Conservation (phyloP, 2,329 filamentous ascomycete species). For the Aspergillus sp. region DNA sequence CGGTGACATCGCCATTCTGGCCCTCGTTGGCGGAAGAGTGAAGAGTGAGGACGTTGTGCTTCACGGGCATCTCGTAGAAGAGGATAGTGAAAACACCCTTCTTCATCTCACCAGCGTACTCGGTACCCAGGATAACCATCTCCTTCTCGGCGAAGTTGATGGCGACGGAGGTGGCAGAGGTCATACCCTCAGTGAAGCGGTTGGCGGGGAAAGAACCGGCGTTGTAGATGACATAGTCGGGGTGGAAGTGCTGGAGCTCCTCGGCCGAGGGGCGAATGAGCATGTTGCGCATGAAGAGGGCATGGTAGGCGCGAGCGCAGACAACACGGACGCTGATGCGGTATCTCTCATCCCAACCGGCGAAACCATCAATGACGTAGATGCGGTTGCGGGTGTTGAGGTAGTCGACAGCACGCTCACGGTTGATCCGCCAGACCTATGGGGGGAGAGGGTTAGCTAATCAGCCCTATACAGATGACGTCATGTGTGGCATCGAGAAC, state of each 20-base stretch:
- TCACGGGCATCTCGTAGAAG: conserved; percentile 99
- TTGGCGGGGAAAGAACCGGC: conserved; percentile 98
- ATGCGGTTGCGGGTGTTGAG: conserved; percentile 98
- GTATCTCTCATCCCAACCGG: conserved; percentile 98
- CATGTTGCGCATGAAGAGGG: conserved; percentile 99
- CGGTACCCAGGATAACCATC: conserved; percentile 99
- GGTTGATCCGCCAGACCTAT: conserved; percentile 99
- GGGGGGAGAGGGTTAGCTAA: conserved; percentile 16
- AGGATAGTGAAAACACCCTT: conserved; percentile 98
- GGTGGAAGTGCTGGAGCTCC: conserved; percentile 96
- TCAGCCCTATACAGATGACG: conserved; percentile 23
- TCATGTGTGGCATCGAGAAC: conserved; percentile 20
- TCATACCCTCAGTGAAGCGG: conserved; percentile 97
- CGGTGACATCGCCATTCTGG: conserved; percentile 87
- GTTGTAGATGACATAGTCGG: conserved; percentile 99
- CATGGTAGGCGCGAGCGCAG: conserved; percentile 98
- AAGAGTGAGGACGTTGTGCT: conserved; percentile 97
- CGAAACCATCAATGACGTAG: conserved; percentile 96
- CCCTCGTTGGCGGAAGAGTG: conserved; percentile 99
- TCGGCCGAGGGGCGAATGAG: conserved; percentile 88
- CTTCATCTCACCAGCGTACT: conserved; percentile 98
- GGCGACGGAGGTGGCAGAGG: conserved; percentile 92
- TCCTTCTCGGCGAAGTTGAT: conserved; percentile 99
- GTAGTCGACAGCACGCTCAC: conserved; percentile 97
- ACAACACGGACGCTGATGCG: conserved; percentile 96